Evolutionary conservation across 208 protist species (phyloP), one percentile per base, ranked within the genome.

Genomic region (Vickermania ingenoplastis): DNA sequence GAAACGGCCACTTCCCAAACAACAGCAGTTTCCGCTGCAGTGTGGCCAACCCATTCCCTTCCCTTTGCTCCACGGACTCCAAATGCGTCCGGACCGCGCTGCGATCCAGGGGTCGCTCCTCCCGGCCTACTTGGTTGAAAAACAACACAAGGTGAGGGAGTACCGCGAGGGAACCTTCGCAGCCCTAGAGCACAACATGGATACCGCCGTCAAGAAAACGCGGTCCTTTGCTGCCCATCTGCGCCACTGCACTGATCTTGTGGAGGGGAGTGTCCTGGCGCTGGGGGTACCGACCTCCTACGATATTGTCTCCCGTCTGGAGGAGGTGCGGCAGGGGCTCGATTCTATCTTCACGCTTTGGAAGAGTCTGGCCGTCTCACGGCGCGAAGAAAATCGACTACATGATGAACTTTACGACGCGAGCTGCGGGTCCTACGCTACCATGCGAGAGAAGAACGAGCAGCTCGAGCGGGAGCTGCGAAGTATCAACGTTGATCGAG

Each of bases 221-320:
- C 60, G 70, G 7, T 68, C 73, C 3, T 71, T 72, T 58, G 69
- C 53, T 2, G 64, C 73, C 0, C 41, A 63, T 5, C 65, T 93
- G n/a, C 71, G 69, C 3, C 59, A 76, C 31, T 83, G 79, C 67
- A 75, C 69, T 24, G 73, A 83, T 27, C 25, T 80, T 24, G 77
- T 93, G 36, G 86, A 93, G 57, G 83, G 73, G 11, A 76, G 82
- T 0, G 80, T 93, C 30, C 58, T 90, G 25, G 71, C 73, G 29
- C 76, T 93, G 7, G 86, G 86, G 13, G 81, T 93, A n/a, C 53
- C 26, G 2, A 77, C 73, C 3, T 57, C 79, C 3, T 77, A 93
- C 67, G 49, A 27, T 2, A 69, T 93, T 2, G 57, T 89, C 31
- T 73, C 68, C 0, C 65, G 65, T 11, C 76, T 93, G 49, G 70